Evolutionary conservation across 306 rosid species (phyloP).

Genomic region (Erythrophleum fordii): DNA sequence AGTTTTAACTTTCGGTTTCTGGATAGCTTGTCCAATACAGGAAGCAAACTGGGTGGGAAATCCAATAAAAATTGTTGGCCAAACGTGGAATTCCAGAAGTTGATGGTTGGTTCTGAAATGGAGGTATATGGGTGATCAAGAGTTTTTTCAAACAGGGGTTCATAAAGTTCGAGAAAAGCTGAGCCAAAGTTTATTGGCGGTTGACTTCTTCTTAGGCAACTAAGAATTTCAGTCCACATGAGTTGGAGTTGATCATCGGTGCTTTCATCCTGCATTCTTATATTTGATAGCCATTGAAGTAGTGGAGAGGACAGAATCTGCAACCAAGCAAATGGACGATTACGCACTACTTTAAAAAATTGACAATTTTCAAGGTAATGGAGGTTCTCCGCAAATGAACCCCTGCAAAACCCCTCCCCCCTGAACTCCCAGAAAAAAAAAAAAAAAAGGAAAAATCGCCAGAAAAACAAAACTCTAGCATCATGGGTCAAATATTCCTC

Average conservation of each 20-base stretch:
- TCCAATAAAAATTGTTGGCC: conserved; percentile 63
- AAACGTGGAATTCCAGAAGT: conserved; percentile 78
- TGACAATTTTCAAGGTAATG: neutral
- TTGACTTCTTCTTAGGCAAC: conserved; percentile 56
- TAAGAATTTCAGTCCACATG: conserved; percentile 67
- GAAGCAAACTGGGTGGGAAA: conserved; percentile 68
- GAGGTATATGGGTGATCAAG: conserved; percentile 69
- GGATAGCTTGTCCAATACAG: conserved; percentile 70
- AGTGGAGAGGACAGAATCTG: conserved; percentile 68
- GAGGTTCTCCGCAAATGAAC: neutral
- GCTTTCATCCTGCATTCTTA: conserved; percentile 53
- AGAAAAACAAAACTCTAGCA: neutral
- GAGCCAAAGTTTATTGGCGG: conserved; percentile 70
- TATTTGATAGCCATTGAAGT: conserved; percentile 67
- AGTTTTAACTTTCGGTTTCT: conserved; percentile 69
- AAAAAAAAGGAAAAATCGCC: conserved; percentile 3
- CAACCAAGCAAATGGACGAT: conserved; percentile 29
- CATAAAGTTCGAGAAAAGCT: conserved; percentile 63
- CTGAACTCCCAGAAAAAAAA: neutral
- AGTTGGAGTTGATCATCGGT: conserved; percentile 51
- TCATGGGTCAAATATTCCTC: conserved; percentile 24
- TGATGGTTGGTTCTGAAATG: conserved; percentile 70
- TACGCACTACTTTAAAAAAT: neutral
- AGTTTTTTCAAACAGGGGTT: conserved; percentile 71
- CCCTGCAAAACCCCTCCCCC: neutral